Conservation (phyloP, 2,329 filamentous ascomycete genomes). For the Penicillium hordei region DNA sequence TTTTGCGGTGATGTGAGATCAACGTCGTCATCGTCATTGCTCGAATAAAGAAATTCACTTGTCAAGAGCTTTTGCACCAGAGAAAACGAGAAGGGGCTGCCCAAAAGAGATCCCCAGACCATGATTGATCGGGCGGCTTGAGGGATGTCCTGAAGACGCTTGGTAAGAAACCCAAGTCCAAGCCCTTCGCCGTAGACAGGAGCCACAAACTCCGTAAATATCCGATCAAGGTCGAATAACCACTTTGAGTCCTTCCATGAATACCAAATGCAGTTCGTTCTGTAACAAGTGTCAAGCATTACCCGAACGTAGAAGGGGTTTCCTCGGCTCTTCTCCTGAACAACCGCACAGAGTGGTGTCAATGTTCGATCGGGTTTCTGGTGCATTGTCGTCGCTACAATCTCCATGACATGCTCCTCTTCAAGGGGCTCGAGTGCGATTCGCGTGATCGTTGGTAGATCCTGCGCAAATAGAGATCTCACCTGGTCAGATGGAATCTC, state of each 20-base stretch:
- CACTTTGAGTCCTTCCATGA: constrained; percentile 80
- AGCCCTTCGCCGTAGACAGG: constrained; percentile 77
- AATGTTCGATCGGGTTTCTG: constrained; percentile 68
- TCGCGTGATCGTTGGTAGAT: constrained; percentile 62
- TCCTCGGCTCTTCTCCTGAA: constrained; percentile 84
- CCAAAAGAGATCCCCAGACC: constrained; percentile 81
- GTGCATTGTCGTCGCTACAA: constrained; percentile 79
- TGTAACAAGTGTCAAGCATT: constrained; percentile 83
- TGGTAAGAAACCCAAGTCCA: constrained; percentile 78
- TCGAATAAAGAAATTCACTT: constrained; percentile 66
- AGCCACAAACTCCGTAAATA: constrained; percentile 81
- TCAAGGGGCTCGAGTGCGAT: constrained; percentile 71
- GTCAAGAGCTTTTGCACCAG: constrained; percentile 74
- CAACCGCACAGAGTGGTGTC: constrained; percentile 73
- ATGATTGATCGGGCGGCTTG: constrained; percentile 72
- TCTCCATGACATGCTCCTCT: constrained; percentile 78
- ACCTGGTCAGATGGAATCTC: constrained; percentile 56
- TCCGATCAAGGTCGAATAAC: constrained; percentile 79
- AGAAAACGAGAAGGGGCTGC: constrained; percentile 79
- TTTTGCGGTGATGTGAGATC: constrained; percentile 41
- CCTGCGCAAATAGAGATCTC: constrained; percentile 43
- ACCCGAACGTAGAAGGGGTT: constrained; percentile 91
- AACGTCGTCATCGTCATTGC: constrained; percentile 45
- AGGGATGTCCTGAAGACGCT: constrained; percentile 74
- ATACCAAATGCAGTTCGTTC: constrained; percentile 86